Conservation (phyloP, 225 moss, liverwort and hornwort genomes). For the Pseudoscleropodium purum region DNA sequence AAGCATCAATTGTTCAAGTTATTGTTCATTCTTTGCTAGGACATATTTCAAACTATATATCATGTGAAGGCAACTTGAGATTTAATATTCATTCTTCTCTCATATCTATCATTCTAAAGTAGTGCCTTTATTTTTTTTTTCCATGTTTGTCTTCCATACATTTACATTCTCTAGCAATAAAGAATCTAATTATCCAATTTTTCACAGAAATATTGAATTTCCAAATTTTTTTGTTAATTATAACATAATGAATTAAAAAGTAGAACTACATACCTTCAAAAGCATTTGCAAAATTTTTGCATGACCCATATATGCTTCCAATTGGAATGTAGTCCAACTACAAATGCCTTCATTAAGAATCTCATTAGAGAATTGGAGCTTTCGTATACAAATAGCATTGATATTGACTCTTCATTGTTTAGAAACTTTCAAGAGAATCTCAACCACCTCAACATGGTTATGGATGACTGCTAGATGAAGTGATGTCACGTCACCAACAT, state of each 20-base stretch:
- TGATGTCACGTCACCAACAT: fast-evolving
- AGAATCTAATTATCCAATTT: background rate
- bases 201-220: background rate
- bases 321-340: background rate
- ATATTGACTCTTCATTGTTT: background rate
- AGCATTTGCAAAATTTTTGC: background rate
- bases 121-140: background rate
- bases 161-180: fast-evolving
- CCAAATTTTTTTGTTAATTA: no score
- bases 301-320: background rate
- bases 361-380: background rate
- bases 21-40: no score
- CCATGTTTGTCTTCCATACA: fast-evolving
- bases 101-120: no score
- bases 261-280: background rate
- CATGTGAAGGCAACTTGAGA: no score
- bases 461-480: background rate
- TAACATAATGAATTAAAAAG: background rate
- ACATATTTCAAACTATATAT: no score
- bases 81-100: background rate
- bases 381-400: background rate
- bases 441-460: background rate
- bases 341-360: background rate
- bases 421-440: background rate
- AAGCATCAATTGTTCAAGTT: no score